These are phyloP conservation scores for Glycine tomentella DNA, from an alignment of 306 rosid genomes.

Conservation along the genomic window DNA sequence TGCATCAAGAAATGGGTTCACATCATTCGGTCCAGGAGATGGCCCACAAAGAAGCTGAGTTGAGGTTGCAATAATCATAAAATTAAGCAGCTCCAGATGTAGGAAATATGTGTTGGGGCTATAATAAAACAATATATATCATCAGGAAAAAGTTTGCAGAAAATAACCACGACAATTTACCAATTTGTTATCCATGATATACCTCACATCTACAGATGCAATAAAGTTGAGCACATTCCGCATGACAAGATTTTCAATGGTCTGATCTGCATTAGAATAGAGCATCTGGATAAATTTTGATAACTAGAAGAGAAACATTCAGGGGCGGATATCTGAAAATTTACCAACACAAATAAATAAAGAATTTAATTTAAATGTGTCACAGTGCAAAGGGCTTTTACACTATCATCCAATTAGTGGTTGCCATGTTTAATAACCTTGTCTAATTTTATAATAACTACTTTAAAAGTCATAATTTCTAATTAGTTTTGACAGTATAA, in stretches of 20 bases:
- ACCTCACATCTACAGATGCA: slow-evolving; percentile 76
- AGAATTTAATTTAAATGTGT: not conserved
- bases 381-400: not conserved
- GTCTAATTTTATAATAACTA: not conserved
- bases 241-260: slow-evolving; percentile 63
- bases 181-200: slow-evolving; percentile 41
- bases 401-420: not conserved
- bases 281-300: not conserved
- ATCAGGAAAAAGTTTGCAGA: slow-evolving; percentile 42
- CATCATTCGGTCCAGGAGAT: slow-evolving; percentile 69
- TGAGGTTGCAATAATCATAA: slow-evolving; percentile 78
- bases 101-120: slow-evolving; percentile 66
- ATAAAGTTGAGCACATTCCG: slow-evolving; percentile 68
- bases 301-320: slow-evolving; percentile 11
- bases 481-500: not conserved
- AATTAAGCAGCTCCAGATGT: slow-evolving; percentile 79
- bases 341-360: not conserved
- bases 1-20: slow-evolving; percentile 81
- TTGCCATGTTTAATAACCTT: not conserved
- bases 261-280: slow-evolving; percentile 68
- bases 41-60: slow-evolving; percentile 85
- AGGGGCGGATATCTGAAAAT: slow-evolving; percentile 15
- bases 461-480: not conserved
- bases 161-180: slow-evolving; percentile 7
- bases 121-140: slow-evolving; percentile 28